These are phyloP conservation scores for Aegilops tauschii DNA, from an alignment of 176 grass and related monocot genomes.

Conservation along the genomic window DNA sequence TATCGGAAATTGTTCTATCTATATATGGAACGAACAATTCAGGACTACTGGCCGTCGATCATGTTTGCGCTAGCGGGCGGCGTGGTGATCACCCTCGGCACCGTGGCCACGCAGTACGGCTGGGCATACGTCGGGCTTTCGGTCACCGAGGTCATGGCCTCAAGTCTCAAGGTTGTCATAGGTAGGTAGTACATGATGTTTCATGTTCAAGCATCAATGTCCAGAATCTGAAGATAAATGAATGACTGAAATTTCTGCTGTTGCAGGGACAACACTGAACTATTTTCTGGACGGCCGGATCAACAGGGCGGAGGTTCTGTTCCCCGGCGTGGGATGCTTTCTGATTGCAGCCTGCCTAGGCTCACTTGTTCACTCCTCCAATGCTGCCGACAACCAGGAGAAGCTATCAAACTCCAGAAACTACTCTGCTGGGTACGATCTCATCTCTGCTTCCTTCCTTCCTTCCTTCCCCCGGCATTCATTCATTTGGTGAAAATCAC, in stretches of 20 bases:
- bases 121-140: conserved; percentile 90
- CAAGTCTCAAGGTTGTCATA: conserved; percentile 89
- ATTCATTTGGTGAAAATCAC: not conserved
- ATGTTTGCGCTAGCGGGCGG: conserved; percentile 80
- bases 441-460: not conserved
- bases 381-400: conserved; percentile 79
- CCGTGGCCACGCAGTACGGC: conserved; percentile 85
- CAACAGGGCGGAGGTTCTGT: conserved; percentile 89
- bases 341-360: conserved; percentile 83
- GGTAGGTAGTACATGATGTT: conserved; percentile 40
- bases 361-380: conserved; percentile 86
- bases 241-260: too few relatives aligned
- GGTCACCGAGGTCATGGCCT: conserved; percentile 88
- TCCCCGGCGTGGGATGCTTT: conserved; percentile 84
- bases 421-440: conserved; percentile 25
- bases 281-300: conserved; percentile 89
- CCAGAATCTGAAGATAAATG: too few relatives aligned
- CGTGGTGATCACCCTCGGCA: conserved; percentile 76
- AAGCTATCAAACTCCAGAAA: conserved; percentile 57
- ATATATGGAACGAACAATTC: conserved; percentile 7
- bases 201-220: not conserved
- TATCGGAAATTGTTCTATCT: too few relatives aligned
- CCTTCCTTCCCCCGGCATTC: not conserved
- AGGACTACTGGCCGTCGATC: conserved; percentile 83
- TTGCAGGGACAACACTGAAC: conserved; percentile 83